Base-by-base conservation (phyloP, 2,329 filamentous ascomycete genomes). In the Pyrenophora tritici-repentis region DNA sequence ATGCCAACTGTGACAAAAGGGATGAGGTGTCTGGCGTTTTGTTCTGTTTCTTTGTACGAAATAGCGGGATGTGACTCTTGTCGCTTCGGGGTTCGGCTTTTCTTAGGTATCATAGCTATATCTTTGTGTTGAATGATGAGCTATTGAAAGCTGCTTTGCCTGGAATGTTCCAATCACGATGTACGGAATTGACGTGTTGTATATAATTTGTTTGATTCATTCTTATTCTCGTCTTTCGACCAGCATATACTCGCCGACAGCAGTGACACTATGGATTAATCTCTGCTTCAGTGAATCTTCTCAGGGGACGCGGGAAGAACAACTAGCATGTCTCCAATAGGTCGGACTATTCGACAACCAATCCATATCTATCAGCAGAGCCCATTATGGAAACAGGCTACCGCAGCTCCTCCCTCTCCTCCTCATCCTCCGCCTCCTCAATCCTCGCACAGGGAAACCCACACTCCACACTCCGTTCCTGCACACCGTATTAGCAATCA, bases 401-500 rank as follows among this genome's bases (percentile, higher is more conserved):
- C 16, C 50, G 42, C n/a, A 56, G 13, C 24, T 56, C 53, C n/a
- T 36, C 45, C 33, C 33, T 56, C 42, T 47, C 39, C 3, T 34
- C 37, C 6, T 43, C 47, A 39, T 47, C 39, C 3, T 34, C 37
- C 6, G 41, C 47, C 20, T 53, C 50, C 12, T 50, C 44, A 8
- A 51, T 55, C 31, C 34, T 42, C 10, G 14, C 50, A 35, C 58
- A 61, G 9, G 46, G 50, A 38, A 59, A 61, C n/a, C 43, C 48
- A 16, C 58, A 61, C 26, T 56, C 45, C 37, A 61, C 36, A 22
- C 34, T 55, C 3, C 55, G 48, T 48, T 61, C 48, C 57, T 59
- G 16, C 12, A 3, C 3, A 18, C 22, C 22, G 6, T 9, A 2
- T 59, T 53, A 58, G 53, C 22, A 17, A 17, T 1, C 6, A 26